phyloP scores from a whole-genome alignment of 192 early-diverging fungal genomes.

The Backusella parvicylindrica region DNA sequence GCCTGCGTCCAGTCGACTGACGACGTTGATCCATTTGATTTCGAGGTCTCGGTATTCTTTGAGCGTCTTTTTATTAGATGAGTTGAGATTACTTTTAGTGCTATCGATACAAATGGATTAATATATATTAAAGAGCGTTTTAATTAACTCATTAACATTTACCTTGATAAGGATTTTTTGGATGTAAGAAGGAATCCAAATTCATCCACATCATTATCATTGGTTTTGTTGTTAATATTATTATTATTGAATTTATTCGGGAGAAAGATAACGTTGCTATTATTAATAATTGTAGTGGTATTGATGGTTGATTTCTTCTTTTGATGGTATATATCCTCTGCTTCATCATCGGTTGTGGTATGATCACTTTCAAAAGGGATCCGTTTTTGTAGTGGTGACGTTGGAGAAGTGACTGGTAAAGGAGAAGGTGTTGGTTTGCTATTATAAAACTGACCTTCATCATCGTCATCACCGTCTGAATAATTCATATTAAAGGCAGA shows the following conservation, averaged over 20 bases:
- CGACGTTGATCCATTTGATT: constrained; percentile 39
- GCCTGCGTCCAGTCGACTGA: constrained; percentile 35
- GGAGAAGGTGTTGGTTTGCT: not conserved
- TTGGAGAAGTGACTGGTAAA: not conserved
- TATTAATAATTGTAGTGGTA: not conserved
- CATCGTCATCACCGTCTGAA: constrained; percentile 31
- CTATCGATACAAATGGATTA: no score
- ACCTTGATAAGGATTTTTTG: not conserved
- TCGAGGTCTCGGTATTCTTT: constrained; percentile 42
- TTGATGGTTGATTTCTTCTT: not conserved
- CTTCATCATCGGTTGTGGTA: constrained; percentile 11
- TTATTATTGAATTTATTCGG: not conserved
- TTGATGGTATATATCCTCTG: constrained; percentile 6
- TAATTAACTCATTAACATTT: not conserved
- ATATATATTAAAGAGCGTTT: no score
- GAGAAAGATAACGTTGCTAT: not conserved
- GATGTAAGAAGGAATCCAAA: constrained; percentile 21
- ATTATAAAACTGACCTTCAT: not conserved
- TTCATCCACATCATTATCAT: constrained; percentile 13
- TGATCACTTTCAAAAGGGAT: not conserved
- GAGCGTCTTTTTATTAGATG: constrained; percentile 23
- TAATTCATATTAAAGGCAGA: constrained; percentile 33
- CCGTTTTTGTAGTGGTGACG: not conserved
- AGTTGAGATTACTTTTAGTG: not conserved
- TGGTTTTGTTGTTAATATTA: not conserved